Evolutionary conservation across 768 basidiomycete species (phyloP).

Genomic region (Leccinum rimulosum): DNA sequence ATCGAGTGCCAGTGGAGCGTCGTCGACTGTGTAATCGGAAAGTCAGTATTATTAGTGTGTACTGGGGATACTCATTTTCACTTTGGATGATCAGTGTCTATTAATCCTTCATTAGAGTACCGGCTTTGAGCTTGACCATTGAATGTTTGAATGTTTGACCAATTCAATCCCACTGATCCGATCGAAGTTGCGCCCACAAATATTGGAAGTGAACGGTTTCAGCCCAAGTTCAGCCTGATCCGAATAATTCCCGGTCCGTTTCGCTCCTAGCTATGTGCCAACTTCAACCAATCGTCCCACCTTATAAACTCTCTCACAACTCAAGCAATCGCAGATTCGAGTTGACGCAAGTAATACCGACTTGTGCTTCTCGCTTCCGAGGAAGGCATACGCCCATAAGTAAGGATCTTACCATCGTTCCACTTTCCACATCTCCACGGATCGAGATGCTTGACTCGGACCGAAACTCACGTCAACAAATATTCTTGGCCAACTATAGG

Average conservation of each 20-base stretch:
- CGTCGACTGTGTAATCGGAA: too few species aligned
- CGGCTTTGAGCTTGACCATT: background rate
- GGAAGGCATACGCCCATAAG: background rate
- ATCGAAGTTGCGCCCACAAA: background rate
- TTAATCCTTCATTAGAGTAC: background rate
- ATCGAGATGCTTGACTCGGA: background rate
- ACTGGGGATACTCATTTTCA: background rate
- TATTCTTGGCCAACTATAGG: background rate
- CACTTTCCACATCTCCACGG: background rate
- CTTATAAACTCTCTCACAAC: background rate
- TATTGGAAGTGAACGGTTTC: background rate
- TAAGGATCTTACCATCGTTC: background rate
- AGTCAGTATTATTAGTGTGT: too few species aligned
- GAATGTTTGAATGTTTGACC: background rate
- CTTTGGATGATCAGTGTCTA: too few species aligned
- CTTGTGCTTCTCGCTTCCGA: background rate
- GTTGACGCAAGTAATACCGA: background rate
- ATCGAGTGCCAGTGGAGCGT: background rate
- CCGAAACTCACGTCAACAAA: background rate
- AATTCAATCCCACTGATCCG: too few species aligned
- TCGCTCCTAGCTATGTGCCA: too few species aligned
- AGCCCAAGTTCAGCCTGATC: background rate
- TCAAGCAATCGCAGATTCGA: background rate
- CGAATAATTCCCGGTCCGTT: too few species aligned
- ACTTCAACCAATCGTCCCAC: too few species aligned